These are phyloP conservation scores for Fragilaria crotonensis DNA, from an alignment of 108 stramenopile genomes.

Conservation along the genomic window DNA sequence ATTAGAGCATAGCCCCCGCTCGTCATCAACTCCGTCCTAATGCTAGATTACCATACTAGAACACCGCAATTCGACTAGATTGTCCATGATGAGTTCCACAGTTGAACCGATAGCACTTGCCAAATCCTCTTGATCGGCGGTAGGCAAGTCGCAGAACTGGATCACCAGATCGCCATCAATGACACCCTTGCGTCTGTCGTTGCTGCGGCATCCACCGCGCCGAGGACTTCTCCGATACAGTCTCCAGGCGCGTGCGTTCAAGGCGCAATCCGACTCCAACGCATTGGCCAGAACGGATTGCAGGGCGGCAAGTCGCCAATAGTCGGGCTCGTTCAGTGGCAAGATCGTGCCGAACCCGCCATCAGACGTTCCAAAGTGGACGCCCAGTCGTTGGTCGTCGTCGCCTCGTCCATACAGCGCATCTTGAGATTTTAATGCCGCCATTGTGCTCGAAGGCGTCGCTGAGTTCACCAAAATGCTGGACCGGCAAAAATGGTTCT, in stretches of 20 bases:
- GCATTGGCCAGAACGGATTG: constrained; percentile 90
- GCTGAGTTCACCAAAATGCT: constrained; percentile 70
- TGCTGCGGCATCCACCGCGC: constrained; percentile 70
- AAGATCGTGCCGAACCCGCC: constrained; percentile 71
- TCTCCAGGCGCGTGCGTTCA: constrained; percentile 68
- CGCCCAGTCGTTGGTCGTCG: constrained; percentile 79
- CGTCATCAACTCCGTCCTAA: too few species aligned
- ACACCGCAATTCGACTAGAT: constrained; percentile 77
- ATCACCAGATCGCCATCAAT: constrained; percentile 88
- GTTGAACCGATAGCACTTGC: constrained; percentile 92
- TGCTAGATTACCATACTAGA: constrained; percentile 32
- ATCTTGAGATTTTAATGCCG: constrained; percentile 83
- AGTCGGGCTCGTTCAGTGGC: constrained; percentile 81
- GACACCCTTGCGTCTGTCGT: constrained; percentile 84
- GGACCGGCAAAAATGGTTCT: constrained; percentile 65
- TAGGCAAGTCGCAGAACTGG: constrained; percentile 66
- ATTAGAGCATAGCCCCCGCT: too few species aligned
- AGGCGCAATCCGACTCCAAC: constrained; percentile 80
- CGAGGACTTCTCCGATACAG: constrained; percentile 68
- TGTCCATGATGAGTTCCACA: constrained; percentile 85
- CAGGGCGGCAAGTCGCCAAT: constrained; percentile 83
- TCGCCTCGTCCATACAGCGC: constrained; percentile 61
- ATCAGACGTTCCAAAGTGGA: constrained; percentile 84
- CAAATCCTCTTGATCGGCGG: constrained; percentile 86
- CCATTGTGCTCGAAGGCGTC: constrained; percentile 58